A percentile compares a stretch with the other conserved stretches of the same genome.
Conservation (phyloP, 2,329 filamentous ascomycete genomes). For the Rhexocercosporidium sp. region DNA sequence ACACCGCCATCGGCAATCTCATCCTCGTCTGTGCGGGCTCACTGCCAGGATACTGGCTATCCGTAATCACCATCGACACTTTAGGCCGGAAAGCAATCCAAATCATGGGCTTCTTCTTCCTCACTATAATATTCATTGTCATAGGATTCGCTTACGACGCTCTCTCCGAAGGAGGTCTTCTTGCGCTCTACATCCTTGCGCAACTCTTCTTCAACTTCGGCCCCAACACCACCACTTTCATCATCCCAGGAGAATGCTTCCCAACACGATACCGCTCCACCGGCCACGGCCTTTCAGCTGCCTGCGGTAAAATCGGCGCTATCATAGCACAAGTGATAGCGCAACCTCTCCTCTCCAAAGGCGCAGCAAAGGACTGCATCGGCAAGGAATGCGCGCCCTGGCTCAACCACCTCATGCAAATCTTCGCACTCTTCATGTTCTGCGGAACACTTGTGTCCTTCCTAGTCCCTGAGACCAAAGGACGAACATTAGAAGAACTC, state of each 20-base stretch:
- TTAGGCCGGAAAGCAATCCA: constrained; percentile 83
- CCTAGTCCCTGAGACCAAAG: constrained; percentile 78
- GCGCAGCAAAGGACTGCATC: constrained; percentile 38
- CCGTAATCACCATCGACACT: constrained; percentile 75
- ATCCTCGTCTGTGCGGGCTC: constrained; percentile 80
- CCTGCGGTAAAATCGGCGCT: constrained; percentile 44
- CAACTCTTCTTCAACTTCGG: constrained; percentile 72
- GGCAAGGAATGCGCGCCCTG: constrained; percentile 50
- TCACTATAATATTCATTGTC: constrained; percentile 66
- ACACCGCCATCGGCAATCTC: constrained; percentile 75
- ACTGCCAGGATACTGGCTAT: constrained; percentile 82
- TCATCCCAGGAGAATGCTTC: constrained; percentile 46
- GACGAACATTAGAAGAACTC: constrained; percentile 75
- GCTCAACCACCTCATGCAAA: constrained; percentile 76
- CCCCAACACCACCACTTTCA: constrained; percentile 46
- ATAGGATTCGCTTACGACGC: constrained; percentile 65
- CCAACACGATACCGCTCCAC: constrained; percentile 45
- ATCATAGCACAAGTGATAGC: constrained; percentile 55
- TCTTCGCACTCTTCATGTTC: constrained; percentile 83
- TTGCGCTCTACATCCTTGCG: constrained; percentile 66
- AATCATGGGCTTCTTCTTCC: constrained; percentile 63
- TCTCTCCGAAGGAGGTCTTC: constrained; percentile 55
- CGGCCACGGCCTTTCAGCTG: constrained; percentile 45
- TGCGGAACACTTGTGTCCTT: constrained; percentile 70
- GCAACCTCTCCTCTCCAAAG: constrained; percentile 53